Base-by-base conservation (phyloP, 192 early-diverging fungal genomes). In the Chytriomyces sp. region DNA sequence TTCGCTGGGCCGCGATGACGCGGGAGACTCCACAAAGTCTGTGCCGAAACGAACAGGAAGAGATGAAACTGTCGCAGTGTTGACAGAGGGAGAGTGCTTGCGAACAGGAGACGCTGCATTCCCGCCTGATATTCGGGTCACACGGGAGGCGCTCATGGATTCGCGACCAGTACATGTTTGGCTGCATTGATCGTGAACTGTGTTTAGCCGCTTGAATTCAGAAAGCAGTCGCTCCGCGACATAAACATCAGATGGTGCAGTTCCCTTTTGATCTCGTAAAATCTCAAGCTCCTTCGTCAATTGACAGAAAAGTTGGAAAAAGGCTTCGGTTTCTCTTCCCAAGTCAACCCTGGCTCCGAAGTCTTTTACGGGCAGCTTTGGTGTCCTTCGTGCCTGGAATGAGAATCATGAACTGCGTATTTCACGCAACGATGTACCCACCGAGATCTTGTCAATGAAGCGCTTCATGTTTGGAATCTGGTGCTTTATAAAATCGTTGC, bases 391-490 rank as follows among this genome's bases (percentile, higher is more conserved):
- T 14, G 25, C 17, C 25, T 31, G 32, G 2, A 59, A 25, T 59
- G 7, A 10, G 10, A 31, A 58, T 14, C n/a, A n/a, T n/a, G n/a
- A n/a, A n/a, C n/a, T n/a, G n/a, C n/a, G n/a, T n/a, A n/a, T n/a
- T n/a, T n/a, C n/a, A n/a, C n/a, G n/a, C n/a, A n/a, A 38, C 25
- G 36, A 69, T 28, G 25, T 26, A 59, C 57, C 8, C 28, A 73
- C 71, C 26, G 86, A 82, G 22, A 87, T 80, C 10, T 63, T 61
- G 55, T 88, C 80, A n/a, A 88, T 79, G 58, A 84, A 88, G 12
- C 37, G 54, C 59, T 77, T 85, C 84, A 88, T 86, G 22, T 63
- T 49, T n/a, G 39, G 54, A 2, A 84, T 72, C 37, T 83, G 59
- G 2, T 80, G 64, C 2, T 39, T 57, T 12, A 88, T 83, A 62